Conservation (phyloP, 805 yeast species). For the Candida sonorensis region DNA sequence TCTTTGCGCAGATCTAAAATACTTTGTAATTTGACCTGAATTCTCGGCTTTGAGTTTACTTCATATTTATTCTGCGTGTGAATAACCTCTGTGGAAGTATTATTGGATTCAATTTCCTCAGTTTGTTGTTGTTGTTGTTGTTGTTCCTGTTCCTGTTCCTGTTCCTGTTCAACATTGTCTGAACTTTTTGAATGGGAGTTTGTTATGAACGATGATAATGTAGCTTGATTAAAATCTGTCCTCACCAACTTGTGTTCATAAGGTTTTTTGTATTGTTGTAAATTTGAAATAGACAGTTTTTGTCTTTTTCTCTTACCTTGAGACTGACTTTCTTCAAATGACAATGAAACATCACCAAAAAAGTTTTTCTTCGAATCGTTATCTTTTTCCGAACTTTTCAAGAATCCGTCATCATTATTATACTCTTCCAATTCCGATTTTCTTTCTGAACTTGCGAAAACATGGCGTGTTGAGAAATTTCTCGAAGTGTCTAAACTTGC, state of each 20-base stretch:
- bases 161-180: too few relatives aligned
- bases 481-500: conserved; percentile 60
- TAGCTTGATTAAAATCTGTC: conserved; percentile 61
- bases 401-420: too few relatives aligned
- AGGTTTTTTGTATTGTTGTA: conserved; percentile 28
- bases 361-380: too few relatives aligned
- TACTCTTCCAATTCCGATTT: too few relatives aligned
- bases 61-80: conserved; percentile 1
- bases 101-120: too few relatives aligned
- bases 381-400: too few relatives aligned
- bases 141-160: too few relatives aligned
- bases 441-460: conserved; percentile 34
- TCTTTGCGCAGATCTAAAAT: conserved; percentile 47
- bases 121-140: too few relatives aligned
- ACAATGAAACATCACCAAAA: too few relatives aligned
- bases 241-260: conserved; percentile 63
- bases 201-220: conserved; percentile 33
- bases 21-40: conserved; percentile 48
- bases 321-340: too few relatives aligned
- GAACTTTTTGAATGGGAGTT: conserved; percentile 1
- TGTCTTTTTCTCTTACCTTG: too few relatives aligned
- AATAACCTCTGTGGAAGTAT: conserved; percentile 3
- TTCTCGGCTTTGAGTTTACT: conserved; percentile 20
- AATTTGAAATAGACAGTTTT: conserved; percentile 4
- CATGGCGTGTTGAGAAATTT: conserved; percentile 58